A percentile compares a stretch with the other conserved stretches of the same genome.
phyloP scores from a whole-genome alignment of 2,329 filamentous ascomycete genomes.

The Botrytis fragariae region DNA sequence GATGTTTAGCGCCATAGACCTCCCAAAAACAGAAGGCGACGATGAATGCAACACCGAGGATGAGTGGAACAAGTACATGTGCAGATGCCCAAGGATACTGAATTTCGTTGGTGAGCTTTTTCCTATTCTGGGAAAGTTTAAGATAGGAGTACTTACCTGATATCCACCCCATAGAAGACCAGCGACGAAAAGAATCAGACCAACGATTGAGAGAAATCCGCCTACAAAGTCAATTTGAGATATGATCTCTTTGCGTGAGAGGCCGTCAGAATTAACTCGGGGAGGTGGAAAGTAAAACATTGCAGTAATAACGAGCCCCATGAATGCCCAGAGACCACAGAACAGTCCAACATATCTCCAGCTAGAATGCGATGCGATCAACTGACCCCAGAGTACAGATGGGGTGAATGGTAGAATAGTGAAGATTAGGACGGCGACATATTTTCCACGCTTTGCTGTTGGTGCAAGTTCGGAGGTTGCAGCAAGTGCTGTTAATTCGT shows the following conservation, averaged over 20 bases:
- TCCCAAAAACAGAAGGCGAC: conserved; percentile 54
- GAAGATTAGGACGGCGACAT: conserved; percentile 58
- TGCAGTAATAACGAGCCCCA: conserved; percentile 50
- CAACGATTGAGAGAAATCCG: conserved; percentile 49
- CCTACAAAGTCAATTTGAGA: conserved; percentile 50
- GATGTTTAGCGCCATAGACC: conserved; percentile 48
- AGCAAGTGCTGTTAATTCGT: conserved; percentile 62
- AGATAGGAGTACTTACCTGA: conserved; percentile 27
- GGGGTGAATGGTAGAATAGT: conserved; percentile 62
- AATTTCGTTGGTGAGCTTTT: conserved; percentile 50
- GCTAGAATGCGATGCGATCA: conserved; percentile 47
- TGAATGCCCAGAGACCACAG: conserved; percentile 50
- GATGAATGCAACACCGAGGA: conserved; percentile 48
- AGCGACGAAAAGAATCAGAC: conserved; percentile 51
- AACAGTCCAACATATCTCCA: conserved; percentile 57
- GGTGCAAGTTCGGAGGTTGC: conserved; percentile 68
- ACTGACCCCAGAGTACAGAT: conserved; percentile 58
- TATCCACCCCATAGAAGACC: conserved; percentile 58
- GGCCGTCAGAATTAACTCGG: conserved; percentile 43
- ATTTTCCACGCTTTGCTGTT: conserved; percentile 58
- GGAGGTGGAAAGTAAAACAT: conserved; percentile 55
- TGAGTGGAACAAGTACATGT: conserved; percentile 53
- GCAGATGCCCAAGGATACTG: conserved; percentile 55
- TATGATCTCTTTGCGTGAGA: conserved; percentile 43
- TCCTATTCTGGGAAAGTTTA: not conserved